Conservation (phyloP, 176 grass and related monocot species). For the Hordeum marinum region DNA sequence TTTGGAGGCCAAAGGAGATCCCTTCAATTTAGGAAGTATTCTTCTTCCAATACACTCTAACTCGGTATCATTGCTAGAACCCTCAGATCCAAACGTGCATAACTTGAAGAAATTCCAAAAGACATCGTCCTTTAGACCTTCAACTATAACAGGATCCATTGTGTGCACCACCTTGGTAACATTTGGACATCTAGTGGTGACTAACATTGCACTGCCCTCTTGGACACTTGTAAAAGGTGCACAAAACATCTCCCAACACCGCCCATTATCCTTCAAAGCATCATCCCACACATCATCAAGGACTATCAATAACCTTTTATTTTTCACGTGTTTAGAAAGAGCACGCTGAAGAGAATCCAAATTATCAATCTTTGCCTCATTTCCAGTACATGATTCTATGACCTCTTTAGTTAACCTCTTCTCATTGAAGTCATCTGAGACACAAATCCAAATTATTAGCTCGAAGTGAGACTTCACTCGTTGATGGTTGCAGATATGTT, state of each 20-base stretch:
- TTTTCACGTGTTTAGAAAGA: not conserved
- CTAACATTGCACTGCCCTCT: not conserved
- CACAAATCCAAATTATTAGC: too few relatives aligned
- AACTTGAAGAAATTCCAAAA: too few relatives aligned
- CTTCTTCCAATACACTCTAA: too few relatives aligned
- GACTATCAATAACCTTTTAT: slow-evolving; percentile 21
- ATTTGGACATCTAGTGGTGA: not conserved
- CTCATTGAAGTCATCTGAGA: too few relatives aligned
- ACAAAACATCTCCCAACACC: not conserved
- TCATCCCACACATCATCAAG: not conserved
- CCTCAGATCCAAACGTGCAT: too few relatives aligned
- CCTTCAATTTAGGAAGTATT: too few relatives aligned
- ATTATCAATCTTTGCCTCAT: not conserved
- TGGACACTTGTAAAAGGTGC: not conserved
- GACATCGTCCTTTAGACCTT: not conserved
- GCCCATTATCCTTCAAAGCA: not conserved
- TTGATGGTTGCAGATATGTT: too few relatives aligned
- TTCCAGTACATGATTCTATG: too few relatives aligned
- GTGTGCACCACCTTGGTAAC: not conserved
- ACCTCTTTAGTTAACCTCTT: too few relatives aligned
- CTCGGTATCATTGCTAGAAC: too few relatives aligned
- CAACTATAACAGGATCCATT: not conserved
- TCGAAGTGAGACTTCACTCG: too few relatives aligned
- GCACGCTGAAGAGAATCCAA: not conserved
- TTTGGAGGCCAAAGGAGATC: too few relatives aligned